Evolutionary conservation across 225 moss, liverwort and hornwort species (phyloP).

Genomic region (Sphagnum contortum): DNA sequence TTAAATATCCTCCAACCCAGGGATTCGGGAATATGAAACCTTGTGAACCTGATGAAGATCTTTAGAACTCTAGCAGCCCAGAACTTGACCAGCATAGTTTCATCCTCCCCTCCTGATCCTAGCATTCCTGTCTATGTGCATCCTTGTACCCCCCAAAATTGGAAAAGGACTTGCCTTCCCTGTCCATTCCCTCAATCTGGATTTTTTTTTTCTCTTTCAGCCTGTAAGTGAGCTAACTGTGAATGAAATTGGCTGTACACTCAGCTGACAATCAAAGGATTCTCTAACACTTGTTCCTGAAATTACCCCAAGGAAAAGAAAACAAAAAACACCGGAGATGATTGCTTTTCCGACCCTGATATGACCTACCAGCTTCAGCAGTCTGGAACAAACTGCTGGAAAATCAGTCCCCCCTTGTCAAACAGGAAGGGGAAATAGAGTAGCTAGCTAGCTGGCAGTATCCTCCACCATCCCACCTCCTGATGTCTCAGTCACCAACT

Average conservation of each 20-base stretch:
- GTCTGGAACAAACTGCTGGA: constrained; percentile 21
- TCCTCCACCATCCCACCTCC: constrained; percentile 18
- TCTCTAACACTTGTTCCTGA: constrained; percentile 18
- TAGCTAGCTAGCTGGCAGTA: constrained; percentile 11
- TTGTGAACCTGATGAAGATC: too few species aligned
- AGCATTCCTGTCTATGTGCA: too few species aligned
- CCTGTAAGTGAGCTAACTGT: constrained; percentile 88
- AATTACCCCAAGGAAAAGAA: constrained; percentile 29
- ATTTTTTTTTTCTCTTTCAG: constrained; percentile 33
- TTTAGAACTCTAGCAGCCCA: too few species aligned
- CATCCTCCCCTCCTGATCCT: too few species aligned
- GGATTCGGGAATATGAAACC: too few species aligned
- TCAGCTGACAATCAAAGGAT: constrained; percentile 67
- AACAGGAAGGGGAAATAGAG: constrained; percentile 3
- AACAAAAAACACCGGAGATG: constrained; percentile 19
- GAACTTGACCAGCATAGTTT: too few species aligned
- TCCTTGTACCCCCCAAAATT: constrained; percentile 52
- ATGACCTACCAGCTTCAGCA: constrained; percentile 30
- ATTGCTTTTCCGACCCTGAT: constrained; percentile 30
- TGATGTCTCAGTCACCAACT: constrained; percentile 11
- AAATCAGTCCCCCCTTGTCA: constrained; percentile 11
- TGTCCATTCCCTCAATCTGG: constrained; percentile 48
- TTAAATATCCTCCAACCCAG: too few species aligned
- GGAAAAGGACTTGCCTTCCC: constrained; percentile 63
- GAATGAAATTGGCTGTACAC: constrained; percentile 91